Base-by-base conservation (phyloP, 2,329 filamentous ascomycete species). In the Colletotrichum godetiae region DNA sequence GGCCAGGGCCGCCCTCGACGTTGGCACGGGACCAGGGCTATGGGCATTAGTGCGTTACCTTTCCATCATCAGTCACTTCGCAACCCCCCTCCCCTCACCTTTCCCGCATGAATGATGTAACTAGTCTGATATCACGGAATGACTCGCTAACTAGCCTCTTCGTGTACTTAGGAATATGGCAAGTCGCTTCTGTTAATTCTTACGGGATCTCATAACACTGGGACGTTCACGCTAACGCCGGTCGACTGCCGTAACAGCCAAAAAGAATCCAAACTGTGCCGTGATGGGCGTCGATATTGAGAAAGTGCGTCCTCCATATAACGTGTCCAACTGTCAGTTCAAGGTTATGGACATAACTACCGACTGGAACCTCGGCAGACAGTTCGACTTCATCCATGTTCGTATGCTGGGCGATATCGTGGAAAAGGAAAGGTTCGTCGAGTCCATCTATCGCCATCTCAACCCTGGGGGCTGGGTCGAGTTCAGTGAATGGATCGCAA, bases 401-500 rank as follows among this genome's bases (percentile, higher is more conserved):
- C 80, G 80, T 55, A 80, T 80, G 69, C 72, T 81, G 19, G 80
- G 79, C 22, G 79, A 81, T 57, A 52, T 81, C 37, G 72, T 77
- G 19, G 68, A 74, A 15, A 78, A 81, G 67, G 74, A 67, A 15
- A 75, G 75, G 35, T 71, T 81, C 5, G 73, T 83, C 19, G 77
- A 78, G 53, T 73, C 75, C 1, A 79, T 81, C 37, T 81, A 78
- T 66, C 77, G 82, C 55, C 78, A 81, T 65, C 77, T 83, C 6
- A 76, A 62, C 24, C 71, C 71, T 7, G 71, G 71, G 1, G 71
- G 71, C 29, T 73, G 71, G 71, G 71, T 67, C 62, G 81, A 83
- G 76, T 80, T 82, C 69, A 81, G 80, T 33, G 81, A 83, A 75
- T 82, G 79, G 79, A 75, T 80, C 33, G 75, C 79, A 58, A 67